Percentiles rank a stretch among this genome's conserved stretches.
These are phyloP conservation scores for Pulicaria dysenterica DNA, from an alignment of 129 eudicot species.

Conservation along the genomic window DNA sequence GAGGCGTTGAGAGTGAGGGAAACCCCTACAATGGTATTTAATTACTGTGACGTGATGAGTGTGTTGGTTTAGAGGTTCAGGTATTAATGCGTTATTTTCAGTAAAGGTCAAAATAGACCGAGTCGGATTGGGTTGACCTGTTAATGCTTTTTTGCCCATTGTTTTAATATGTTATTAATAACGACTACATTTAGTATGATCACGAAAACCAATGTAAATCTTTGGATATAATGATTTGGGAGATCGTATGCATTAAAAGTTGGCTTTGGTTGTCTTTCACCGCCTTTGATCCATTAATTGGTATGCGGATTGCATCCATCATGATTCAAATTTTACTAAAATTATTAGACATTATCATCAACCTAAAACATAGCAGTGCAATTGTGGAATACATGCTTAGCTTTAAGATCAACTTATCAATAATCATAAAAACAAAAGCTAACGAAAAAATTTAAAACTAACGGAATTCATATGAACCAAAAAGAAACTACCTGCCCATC, in stretches of 20 bases:
- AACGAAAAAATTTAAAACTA: background rate
- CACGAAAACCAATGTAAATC: background rate
- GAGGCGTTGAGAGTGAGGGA: background rate
- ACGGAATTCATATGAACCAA: conserved; percentile 5
- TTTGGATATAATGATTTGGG: background rate
- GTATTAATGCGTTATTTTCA: background rate
- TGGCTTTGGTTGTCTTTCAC: background rate
- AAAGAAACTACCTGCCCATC: conserved; percentile 87
- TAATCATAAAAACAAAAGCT: conserved; percentile 11
- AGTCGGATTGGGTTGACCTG: background rate
- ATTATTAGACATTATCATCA: conserved; percentile 1
- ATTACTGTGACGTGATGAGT: no score
- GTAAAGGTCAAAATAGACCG: background rate
- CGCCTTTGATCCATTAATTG: background rate
- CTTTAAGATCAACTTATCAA: conserved; percentile 8
- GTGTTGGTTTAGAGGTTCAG: background rate
- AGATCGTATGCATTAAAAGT: background rate
- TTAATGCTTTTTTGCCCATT: background rate
- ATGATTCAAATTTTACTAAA: conserved; percentile 3
- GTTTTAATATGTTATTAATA: background rate
- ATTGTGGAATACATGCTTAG: conserved; percentile 2
- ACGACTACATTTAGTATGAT: background rate
- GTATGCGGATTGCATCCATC: conserved; percentile 22
- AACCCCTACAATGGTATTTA: background rate
- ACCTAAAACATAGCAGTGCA: conserved; percentile 9